phyloP scores from a whole-genome alignment of 2,329 filamentous ascomycete species.

The Epichloe uncinata region DNA sequence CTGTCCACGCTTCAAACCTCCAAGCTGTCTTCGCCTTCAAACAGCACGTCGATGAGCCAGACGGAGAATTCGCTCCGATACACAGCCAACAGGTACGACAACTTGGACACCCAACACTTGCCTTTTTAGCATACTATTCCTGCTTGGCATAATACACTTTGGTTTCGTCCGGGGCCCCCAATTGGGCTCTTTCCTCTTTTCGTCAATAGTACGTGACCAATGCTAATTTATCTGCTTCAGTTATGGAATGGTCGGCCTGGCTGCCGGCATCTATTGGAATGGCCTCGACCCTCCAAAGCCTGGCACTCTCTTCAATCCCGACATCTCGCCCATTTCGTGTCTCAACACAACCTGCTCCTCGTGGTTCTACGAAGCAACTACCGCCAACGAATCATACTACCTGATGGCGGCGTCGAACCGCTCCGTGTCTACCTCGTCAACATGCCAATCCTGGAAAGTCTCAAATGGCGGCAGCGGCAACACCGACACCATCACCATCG shows the following conservation, averaged over 20 bases:
- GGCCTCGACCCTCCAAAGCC: conserved; percentile 13
- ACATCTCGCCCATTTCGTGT: conserved; percentile 18
- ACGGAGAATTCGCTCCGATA: too few species aligned
- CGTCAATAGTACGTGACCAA: not conserved
- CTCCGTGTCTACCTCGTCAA: conserved; percentile 16
- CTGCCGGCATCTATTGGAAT: conserved; percentile 11
- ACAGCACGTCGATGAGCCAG: too few species aligned
- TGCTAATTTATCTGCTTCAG: not conserved
- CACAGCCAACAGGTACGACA: too few species aligned
- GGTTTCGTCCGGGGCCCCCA: too few species aligned
- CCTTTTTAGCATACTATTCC: too few species aligned
- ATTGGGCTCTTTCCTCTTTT: not conserved
- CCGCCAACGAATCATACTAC: conserved; percentile 7
- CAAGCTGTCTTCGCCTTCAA: too few species aligned
- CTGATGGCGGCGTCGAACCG: conserved; percentile 19
- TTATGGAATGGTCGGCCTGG: conserved; percentile 8
- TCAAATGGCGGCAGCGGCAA: conserved; percentile 19
- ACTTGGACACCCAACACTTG: too few species aligned
- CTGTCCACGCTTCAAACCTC: too few species aligned
- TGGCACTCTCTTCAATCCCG: conserved; percentile 17
- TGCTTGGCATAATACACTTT: too few species aligned
- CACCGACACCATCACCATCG: conserved; percentile 14
- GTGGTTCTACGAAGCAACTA: conserved; percentile 23
- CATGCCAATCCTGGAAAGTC: conserved; percentile 19
- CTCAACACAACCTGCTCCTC: conserved; percentile 19